Evolutionary conservation across 202 grass and related monocot species (phyloP), one percentile per base, ranked within the genome.

Genomic region (Dendrocalamus latiflorus): DNA sequence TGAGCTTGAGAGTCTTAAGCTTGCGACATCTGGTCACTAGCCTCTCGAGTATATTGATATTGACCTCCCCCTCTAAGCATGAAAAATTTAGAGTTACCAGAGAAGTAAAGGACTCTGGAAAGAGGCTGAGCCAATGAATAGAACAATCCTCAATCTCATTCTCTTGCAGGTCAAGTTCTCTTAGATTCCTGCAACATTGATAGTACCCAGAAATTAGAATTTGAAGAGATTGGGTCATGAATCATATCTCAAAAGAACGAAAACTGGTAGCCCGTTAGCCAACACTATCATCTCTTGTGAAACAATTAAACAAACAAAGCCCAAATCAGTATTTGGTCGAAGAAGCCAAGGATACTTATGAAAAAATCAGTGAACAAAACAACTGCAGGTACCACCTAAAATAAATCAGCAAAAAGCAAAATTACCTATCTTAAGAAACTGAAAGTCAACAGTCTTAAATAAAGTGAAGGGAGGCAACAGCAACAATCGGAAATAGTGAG

Each of bases 51-150:
- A 91, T 72, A 74, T 53, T 8, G 6, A 83, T 38, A 76, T 91
- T 90, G 34, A 94, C 71, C 48, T 88, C 89, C 17, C 85, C 51
- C 6, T 78, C 59, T 76, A 97, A 81, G 88, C 90, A 92, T 74
- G 85, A 79, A 83, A 92, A 91, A 34, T 91, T 97, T 22, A 97
- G 82, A 86, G 78, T 82, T 85, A 90, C 91, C 71, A 97, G 34
- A 57, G 80, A 92, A 60, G 89, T 91, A 71, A 89, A 94, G 3
- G 91, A 91, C 50, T 94, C 89, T 20, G 94, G 85, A 82, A 97
- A 94, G 24, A 84, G 68, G 65, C 70, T 77, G 16, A 97, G 86
- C 89, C 91, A 97, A 38, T 87, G 72, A 65, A 73, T 61, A 58
- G 81, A 84, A 80, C 77, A 84, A 36, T 97, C 80, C 48, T 92